Base-by-base conservation (phyloP, 108 stramenopile species). In the Bacterosira constricta region DNA sequence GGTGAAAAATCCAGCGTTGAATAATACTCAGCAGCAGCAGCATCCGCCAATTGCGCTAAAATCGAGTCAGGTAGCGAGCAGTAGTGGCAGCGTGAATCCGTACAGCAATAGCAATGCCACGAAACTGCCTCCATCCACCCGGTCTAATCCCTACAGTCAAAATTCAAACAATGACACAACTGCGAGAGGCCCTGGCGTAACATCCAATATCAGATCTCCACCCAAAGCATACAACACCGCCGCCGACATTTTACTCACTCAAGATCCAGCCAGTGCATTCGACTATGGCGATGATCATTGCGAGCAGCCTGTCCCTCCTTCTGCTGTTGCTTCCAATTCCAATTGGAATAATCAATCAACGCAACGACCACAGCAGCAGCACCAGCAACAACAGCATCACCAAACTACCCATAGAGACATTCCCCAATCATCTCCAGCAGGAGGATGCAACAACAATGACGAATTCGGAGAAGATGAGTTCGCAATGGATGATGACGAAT, bases 401-500 rank as follows among this genome's bases (percentile, higher is more conserved):
- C 31, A 65, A 37, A 23, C 3, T 4, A 34, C 13, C 7, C 47
- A 65, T n/a, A 32, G 23, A 6, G 7, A 60, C 6, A 13, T 55
- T 15, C 13, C 6, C 6, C 57, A 63, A 45, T 20, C 44, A 29
- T 12, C 13, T 32, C 49, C 18, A n/a, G 49, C 13, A 18, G 7
- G n/a, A 39, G 17, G 5, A 59, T n/a, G n/a, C 4, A 34, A 31
- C 54, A 56, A 56, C 27, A 35, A 32, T 15, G 29, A 32, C 8
- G 34, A 35, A 17, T 10, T 52, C 20, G 25, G 36, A 18, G 75
- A 75, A 17, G 75, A 75, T 62, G 67, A 62, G 52, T 50, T 67
- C 30, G 57, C 36, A 13, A 39, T 17, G 9, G 60, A 50, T 29
- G 75, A 75, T 49, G 66, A 75, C 26, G 75, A 75, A 54, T 46